Percentiles rank a stretch among this genome's conserved stretches.
These are phyloP conservation scores for Boletus bicolor DNA, from an alignment of 768 basidiomycete species.

Conservation along the genomic window DNA sequence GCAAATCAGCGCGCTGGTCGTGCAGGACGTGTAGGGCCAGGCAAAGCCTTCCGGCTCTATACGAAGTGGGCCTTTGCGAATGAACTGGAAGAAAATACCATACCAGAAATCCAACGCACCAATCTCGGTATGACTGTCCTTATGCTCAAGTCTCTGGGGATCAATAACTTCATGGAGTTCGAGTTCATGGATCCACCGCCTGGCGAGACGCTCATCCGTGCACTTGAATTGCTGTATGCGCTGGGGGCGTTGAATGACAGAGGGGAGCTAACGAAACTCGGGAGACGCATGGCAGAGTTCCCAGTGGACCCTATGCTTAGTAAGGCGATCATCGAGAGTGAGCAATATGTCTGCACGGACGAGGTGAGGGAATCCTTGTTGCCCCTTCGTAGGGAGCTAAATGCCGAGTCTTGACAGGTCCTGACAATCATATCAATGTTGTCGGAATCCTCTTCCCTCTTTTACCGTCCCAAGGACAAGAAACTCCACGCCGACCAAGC, in stretches of 20 bases:
- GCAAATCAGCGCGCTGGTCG: conserved; percentile 97
- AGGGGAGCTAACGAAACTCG: conserved; percentile 96
- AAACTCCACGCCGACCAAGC: conserved; percentile 97
- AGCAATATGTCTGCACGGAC: conserved; percentile 91
- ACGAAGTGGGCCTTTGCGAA: conserved; percentile 98
- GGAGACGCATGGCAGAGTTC: conserved; percentile 97
- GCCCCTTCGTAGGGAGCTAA: neutral
- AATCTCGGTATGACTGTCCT: conserved; percentile 95
- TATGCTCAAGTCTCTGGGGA: conserved; percentile 92
- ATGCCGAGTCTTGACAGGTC: conserved; percentile 46
- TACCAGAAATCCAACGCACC: conserved; percentile 98
- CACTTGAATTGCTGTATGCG: conserved; percentile 90
- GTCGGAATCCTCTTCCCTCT: conserved; percentile 89
- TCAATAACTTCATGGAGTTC: conserved; percentile 97
- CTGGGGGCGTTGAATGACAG: conserved; percentile 94
- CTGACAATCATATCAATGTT: conserved; percentile 97
- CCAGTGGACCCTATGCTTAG: conserved; percentile 98
- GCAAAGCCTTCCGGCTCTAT: conserved; percentile 97
- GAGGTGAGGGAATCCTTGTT: conserved; percentile 56
- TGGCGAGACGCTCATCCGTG: conserved; percentile 94
- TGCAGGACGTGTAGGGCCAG: conserved; percentile 96
- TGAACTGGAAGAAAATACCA: conserved; percentile 94
- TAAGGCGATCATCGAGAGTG: conserved; percentile 94
- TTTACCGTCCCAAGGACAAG: conserved; percentile 98
- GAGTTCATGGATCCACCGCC: conserved; percentile 99